Conservation (phyloP, 495 filamentous ascomycete genomes). For the Rostrohypoxylon terebratum region DNA sequence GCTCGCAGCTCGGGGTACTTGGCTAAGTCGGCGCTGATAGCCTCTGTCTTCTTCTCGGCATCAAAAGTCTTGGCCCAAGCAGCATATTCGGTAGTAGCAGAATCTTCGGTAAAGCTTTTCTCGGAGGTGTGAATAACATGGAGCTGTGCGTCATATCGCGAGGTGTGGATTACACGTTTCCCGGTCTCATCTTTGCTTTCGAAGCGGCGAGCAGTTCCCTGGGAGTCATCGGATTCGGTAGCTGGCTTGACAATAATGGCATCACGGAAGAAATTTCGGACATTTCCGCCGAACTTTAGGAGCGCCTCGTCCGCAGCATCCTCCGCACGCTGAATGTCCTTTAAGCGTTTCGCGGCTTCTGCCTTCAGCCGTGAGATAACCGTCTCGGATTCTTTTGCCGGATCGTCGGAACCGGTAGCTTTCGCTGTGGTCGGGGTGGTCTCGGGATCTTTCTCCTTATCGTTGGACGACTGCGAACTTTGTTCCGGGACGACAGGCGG, state of each 20-base stretch:
- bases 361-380: slow-evolving; percentile 84
- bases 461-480: slow-evolving; percentile 30
- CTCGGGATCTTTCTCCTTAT: slow-evolving; percentile 54
- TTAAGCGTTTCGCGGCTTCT: slow-evolving; percentile 85
- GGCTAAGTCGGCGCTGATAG: slow-evolving; percentile 83
- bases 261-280: slow-evolving; percentile 90
- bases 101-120: slow-evolving; percentile 88
- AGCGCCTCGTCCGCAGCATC: slow-evolving; percentile 98
- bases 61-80: slow-evolving; percentile 81
- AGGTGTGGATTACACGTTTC: slow-evolving; percentile 91
- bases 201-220: slow-evolving; percentile 73
- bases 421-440: slow-evolving; percentile 57
- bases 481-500: slow-evolving; percentile 28
- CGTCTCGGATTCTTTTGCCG: slow-evolving; percentile 73
- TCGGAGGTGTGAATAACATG: slow-evolving; percentile 90
- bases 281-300: slow-evolving; percentile 89
- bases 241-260: slow-evolving; percentile 86
- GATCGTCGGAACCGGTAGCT: slow-evolving; percentile 61
- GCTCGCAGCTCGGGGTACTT: slow-evolving; percentile 87
- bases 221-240: slow-evolving; percentile 47
- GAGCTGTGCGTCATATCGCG: slow-evolving; percentile 93
- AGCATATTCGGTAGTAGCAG: slow-evolving; percentile 77
- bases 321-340: slow-evolving; percentile 92
- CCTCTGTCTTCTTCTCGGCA: slow-evolving; percentile 84
- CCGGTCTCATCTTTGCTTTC: slow-evolving; percentile 92